Evolutionary conservation across 768 basidiomycete genomes (phyloP), one percentile per base, ranked within the genome.

Genomic region (Boletales sp.): DNA sequence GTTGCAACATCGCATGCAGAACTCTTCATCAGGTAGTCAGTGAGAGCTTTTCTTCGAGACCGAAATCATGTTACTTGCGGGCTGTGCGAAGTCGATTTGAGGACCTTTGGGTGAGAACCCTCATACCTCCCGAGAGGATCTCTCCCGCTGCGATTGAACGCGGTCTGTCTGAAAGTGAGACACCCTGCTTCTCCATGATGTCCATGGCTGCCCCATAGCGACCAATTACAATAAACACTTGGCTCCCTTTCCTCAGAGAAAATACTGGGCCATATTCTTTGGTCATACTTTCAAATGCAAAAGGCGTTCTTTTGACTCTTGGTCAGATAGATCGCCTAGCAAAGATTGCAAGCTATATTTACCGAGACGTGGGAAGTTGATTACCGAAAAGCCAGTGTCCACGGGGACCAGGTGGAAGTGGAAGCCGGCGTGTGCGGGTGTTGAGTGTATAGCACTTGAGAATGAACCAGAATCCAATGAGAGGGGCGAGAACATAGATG

Each of bases 251-350:
- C 6, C 74, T 71, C 1, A 84, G 60, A 0, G 78, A 74, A 53
- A 83, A 81, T 0, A 85, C 72, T 0, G 83, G 82, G 0, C 84
- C 83, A 55, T 84, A 84, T 51, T 74, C 57, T 56, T 82, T 71
- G 3, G 77, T 80, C 76, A 81, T 78, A 57, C 78, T 72, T 31
- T 83, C 77, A 42, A 81, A 82, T 24, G 29, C 53, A 19, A 63
- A 59, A 10, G 58, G 50, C 13, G 50, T 30, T 9, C 63, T 62
- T 27, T 7, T 11, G 45, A 19, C 15, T 1, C 12, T 4, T 18
- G 15, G 39, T 52, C n/a, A 56, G 44, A 36, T 2, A 7, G 8
- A 12, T 17, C 2, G n/a, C 4, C 0, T 8, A 3, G 11, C 27
- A 18, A 18, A 8, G n/a, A 30, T 1, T 21, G 21, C 21, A 21